phyloP scores from a whole-genome alignment of 371 early-diverging fungal genomes.

The Mortierella sp. region DNA sequence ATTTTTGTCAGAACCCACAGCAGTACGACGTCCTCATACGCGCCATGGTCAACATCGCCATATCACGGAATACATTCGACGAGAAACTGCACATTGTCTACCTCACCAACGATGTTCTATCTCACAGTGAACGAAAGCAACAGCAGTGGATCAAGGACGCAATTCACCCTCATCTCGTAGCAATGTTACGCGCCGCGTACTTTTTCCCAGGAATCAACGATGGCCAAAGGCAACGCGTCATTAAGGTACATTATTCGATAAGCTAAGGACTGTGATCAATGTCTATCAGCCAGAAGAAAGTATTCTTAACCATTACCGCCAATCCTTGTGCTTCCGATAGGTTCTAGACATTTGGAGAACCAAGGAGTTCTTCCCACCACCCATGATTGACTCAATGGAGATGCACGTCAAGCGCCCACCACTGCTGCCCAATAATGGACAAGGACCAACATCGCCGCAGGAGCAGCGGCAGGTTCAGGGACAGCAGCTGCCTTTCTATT shows the following conservation, averaged over 20 bases:
- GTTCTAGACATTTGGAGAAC: slow-evolving; percentile 71
- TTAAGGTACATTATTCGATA: slow-evolving; percentile 59
- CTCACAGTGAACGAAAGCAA: slow-evolving; percentile 69
- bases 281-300: too few relatives aligned
- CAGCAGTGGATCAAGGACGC: slow-evolving; percentile 70
- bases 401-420: slow-evolving; percentile 57
- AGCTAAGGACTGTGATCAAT: background rate
- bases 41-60: slow-evolving; percentile 62
- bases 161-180: slow-evolving; percentile 64
- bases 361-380: slow-evolving; percentile 62
- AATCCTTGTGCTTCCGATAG: slow-evolving; percentile 34
- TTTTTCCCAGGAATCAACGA: slow-evolving; percentile 62
- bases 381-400: slow-evolving; percentile 59
- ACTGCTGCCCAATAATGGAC: slow-evolving; percentile 28
- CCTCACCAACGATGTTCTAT: slow-evolving; percentile 71
- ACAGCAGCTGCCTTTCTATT: slow-evolving; percentile 12
- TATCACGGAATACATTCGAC: slow-evolving; percentile 62
- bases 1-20: slow-evolving; percentile 61
- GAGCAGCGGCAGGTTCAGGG: slow-evolving; percentile 13
- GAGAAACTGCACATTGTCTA: slow-evolving; percentile 73
- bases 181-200: slow-evolving; percentile 68
- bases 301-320: background rate
- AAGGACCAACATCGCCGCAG: slow-evolving; percentile 1
- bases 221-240: slow-evolving; percentile 63
- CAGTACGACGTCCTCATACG: slow-evolving; percentile 61